Conservation (phyloP, 2,329 filamentous ascomycete genomes). For the Penicillium sp. region DNA sequence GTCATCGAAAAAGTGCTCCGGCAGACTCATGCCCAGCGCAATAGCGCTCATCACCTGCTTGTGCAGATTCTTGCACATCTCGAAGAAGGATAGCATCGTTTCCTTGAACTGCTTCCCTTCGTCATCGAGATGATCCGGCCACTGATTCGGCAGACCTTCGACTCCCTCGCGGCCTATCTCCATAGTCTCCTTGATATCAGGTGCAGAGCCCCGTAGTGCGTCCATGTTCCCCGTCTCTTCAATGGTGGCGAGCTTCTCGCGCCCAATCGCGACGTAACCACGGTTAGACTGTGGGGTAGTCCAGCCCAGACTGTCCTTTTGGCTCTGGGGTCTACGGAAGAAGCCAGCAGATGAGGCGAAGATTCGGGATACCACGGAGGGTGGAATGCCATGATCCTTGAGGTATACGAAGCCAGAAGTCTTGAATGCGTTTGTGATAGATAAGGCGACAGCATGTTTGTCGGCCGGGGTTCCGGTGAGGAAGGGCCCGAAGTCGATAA, state of each 20-base stretch:
- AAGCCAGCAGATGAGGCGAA: constrained; percentile 71
- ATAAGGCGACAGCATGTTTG: constrained; percentile 66
- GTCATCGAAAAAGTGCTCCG: constrained; percentile 71
- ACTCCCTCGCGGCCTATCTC: constrained; percentile 65
- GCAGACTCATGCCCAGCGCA: constrained; percentile 75
- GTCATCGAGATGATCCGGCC: constrained; percentile 62
- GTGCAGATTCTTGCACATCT: constrained; percentile 73
- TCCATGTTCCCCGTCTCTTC: constrained; percentile 60
- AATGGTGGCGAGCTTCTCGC: constrained; percentile 69
- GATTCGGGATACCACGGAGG: constrained; percentile 59
- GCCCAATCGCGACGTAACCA: constrained; percentile 69
- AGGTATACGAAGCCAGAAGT: constrained; percentile 88
- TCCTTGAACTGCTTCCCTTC: constrained; percentile 64
- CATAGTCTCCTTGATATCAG: constrained; percentile 60
- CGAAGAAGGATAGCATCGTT: constrained; percentile 75
- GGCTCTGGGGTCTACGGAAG: constrained; percentile 63
- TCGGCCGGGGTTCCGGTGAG: constrained; percentile 62
- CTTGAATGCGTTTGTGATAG: constrained; percentile 78
- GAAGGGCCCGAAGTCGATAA: constrained; percentile 78
- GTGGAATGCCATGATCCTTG: constrained; percentile 71
- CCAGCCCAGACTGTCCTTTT: constrained; percentile 70
- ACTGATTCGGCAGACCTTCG: constrained; percentile 70
- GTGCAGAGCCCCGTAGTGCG: constrained; percentile 54
- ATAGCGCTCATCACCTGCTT: constrained; percentile 80
- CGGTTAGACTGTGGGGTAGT: constrained; percentile 71